phyloP scores from a whole-genome alignment of 2,329 filamentous ascomycete genomes.

The Colletotrichum aenigma region DNA sequence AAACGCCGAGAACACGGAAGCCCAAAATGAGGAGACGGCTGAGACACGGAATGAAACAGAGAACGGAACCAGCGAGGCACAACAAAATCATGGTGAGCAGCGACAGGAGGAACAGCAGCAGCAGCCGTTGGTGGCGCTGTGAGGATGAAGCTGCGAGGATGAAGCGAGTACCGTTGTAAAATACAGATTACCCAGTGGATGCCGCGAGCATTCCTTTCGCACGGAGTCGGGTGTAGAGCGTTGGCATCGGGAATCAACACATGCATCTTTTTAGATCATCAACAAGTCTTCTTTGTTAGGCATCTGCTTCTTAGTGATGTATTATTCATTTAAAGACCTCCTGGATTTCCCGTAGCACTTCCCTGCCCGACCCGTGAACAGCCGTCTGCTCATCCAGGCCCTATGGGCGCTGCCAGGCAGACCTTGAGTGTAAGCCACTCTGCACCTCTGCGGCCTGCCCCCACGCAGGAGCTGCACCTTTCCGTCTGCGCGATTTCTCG shows the following conservation, averaged over 20 bases:
- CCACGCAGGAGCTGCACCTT: neutral
- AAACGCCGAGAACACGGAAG: neutral
- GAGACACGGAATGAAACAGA: neutral
- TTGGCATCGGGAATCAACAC: neutral
- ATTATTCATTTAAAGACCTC: neutral
- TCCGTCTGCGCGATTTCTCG: neutral
- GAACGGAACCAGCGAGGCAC: neutral
- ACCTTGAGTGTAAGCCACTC: no score
- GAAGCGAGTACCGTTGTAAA: neutral
- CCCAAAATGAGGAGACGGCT: neutral
- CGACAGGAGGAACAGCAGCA: conserved; percentile 1
- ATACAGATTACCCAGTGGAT: conserved; percentile 11
- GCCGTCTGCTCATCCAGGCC: neutral
- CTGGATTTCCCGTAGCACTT: neutral
- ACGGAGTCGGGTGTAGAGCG: conserved; percentile 16
- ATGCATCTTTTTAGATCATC: neutral
- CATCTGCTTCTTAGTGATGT: neutral
- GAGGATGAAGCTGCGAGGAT: neutral
- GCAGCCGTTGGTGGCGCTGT: conserved; percentile 5
- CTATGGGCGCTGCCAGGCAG: neutral
- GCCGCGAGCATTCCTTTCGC: neutral
- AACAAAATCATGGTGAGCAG: neutral
- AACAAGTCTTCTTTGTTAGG: neutral
- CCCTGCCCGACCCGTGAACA: neutral
- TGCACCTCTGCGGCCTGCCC: no score